phyloP scores from a whole-genome alignment of 495 filamentous ascomycete genomes.

The Cudoniella acicularis region DNA sequence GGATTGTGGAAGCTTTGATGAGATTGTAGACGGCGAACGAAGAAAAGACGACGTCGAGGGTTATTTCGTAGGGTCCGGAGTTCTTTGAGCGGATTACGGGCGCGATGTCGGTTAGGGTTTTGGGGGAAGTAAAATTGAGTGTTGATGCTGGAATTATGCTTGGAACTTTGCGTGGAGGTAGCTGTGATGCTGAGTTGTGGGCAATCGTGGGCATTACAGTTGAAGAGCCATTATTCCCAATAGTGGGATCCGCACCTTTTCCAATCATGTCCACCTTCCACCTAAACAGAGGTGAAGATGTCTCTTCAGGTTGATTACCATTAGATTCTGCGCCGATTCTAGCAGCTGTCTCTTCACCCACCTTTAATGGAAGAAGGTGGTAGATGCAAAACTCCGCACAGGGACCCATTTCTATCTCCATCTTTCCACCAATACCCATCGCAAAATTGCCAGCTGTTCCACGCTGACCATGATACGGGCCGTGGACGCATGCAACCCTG shows the following conservation, averaged over 20 bases:
- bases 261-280: slow-evolving; percentile 3
- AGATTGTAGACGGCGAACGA: slow-evolving; percentile 27
- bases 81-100: slow-evolving; percentile 48
- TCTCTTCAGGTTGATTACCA: background rate
- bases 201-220: no score
- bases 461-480: slow-evolving; percentile 39
- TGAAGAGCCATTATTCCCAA: no score
- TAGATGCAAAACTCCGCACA: slow-evolving; percentile 43
- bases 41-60: slow-evolving; percentile 48
- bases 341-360: slow-evolving; percentile 26
- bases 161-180: background rate
- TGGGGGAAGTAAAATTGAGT: slow-evolving; percentile 2
- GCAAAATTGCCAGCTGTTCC: slow-evolving; percentile 45
- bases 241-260: no score
- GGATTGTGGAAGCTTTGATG: slow-evolving; percentile 28
- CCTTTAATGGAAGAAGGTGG: slow-evolving; percentile 40
- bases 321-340: background rate
- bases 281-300: slow-evolving; percentile 5
- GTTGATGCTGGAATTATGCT: background rate
- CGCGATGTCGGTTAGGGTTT: slow-evolving; percentile 28
- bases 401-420: slow-evolving; percentile 35
- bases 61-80: slow-evolving; percentile 47
- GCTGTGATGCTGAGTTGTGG: no score
- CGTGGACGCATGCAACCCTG: slow-evolving; percentile 36
- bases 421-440: slow-evolving; percentile 33